Evolutionary conservation across 176 grass and related monocot species (phyloP).

Genomic region (Tillandsia leiboldiana): DNA sequence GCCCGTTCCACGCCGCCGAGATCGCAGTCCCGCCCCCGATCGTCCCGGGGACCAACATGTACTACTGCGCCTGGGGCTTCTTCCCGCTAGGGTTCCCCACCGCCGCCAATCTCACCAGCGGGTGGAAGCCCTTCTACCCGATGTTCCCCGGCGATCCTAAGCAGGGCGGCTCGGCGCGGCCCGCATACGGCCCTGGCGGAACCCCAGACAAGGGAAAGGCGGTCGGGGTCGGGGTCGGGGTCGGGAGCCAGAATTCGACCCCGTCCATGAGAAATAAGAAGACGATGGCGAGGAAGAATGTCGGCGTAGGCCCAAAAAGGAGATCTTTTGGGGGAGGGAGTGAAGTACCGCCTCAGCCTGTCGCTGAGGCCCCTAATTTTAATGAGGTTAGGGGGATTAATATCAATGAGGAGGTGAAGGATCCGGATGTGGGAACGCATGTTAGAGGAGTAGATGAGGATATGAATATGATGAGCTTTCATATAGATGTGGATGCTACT

Average conservation of each 20-base stretch:
- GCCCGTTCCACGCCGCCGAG: slow-evolving; percentile 55
- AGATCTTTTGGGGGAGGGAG: slow-evolving; percentile 13
- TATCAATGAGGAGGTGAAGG: slow-evolving; percentile 72
- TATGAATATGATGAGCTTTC: slow-evolving; percentile 46
- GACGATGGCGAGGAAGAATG: slow-evolving; percentile 78
- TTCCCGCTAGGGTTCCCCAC: slow-evolving; percentile 74
- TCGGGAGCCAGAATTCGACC: background rate
- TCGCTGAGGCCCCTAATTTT: background rate
- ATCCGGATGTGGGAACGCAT: slow-evolving; percentile 29
- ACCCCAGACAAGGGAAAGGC: background rate
- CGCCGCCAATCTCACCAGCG: slow-evolving; percentile 44
- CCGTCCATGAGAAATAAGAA: slow-evolving; percentile 54
- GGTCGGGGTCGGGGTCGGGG: no score
- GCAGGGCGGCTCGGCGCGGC: background rate
- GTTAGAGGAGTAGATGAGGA: slow-evolving; percentile 41
- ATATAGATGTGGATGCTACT: slow-evolving; percentile 74
- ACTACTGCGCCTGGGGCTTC: slow-evolving; percentile 90
- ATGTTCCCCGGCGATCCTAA: slow-evolving; percentile 32
- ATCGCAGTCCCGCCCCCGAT: slow-evolving; percentile 56
- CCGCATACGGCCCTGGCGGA: slow-evolving; percentile 4
- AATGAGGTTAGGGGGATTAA: slow-evolving; percentile 52
- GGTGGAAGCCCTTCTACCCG: slow-evolving; percentile 74
- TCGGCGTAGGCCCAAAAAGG: slow-evolving; percentile 37
- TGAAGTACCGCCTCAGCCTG: background rate
- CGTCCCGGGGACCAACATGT: slow-evolving; percentile 78